Percentiles rank a stretch among this genome's conserved stretches.
phyloP scores from a whole-genome alignment of 768 basidiomycete genomes.

The Punctularia strigosozonata region DNA sequence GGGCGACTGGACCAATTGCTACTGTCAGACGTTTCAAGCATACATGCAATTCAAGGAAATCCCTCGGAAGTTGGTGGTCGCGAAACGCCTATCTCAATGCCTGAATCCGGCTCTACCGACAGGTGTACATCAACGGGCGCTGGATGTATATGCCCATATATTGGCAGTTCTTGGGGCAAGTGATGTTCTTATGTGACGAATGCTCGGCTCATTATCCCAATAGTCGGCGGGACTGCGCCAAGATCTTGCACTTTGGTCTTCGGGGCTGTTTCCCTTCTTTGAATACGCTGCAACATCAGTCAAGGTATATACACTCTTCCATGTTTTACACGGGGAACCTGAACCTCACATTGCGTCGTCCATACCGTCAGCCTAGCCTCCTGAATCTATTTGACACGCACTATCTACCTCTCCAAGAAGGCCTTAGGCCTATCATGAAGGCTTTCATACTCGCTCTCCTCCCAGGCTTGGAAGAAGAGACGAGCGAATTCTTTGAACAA shows the following conservation, averaged over 20 bases:
- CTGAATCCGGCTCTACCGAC: constrained; percentile 95
- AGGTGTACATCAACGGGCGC: constrained; percentile 91
- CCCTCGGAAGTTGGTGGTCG: constrained; percentile 85
- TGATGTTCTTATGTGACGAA: constrained; percentile 6
- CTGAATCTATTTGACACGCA: constrained; percentile 88
- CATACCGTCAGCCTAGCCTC: constrained; percentile 46
- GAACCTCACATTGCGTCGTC: neutral
- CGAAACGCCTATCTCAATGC: constrained; percentile 93
- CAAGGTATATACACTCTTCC: constrained; percentile 39
- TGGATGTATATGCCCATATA: constrained; percentile 92
- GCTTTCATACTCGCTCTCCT: constrained; percentile 88
- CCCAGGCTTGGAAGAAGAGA: constrained; percentile 95
- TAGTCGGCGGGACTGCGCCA: constrained; percentile 78
- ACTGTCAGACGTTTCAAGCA: constrained; percentile 89
- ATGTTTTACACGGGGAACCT: neutral
- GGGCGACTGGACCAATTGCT: no score
- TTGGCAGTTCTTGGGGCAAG: constrained; percentile 83
- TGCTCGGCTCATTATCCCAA: neutral
- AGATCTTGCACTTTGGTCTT: constrained; percentile 89
- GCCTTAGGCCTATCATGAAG: constrained; percentile 84
- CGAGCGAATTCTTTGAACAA: constrained; percentile 94
- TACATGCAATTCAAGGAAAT: constrained; percentile 95
- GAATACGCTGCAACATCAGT: constrained; percentile 99
- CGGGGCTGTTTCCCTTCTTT: constrained; percentile 96
- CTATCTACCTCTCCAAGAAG: constrained; percentile 76